A percentile compares a stretch with the other conserved stretches of the same genome.
These are phyloP conservation scores for Hermanozyma aechmeae DNA, from an alignment of 805 yeast species.

Conservation along the genomic window DNA sequence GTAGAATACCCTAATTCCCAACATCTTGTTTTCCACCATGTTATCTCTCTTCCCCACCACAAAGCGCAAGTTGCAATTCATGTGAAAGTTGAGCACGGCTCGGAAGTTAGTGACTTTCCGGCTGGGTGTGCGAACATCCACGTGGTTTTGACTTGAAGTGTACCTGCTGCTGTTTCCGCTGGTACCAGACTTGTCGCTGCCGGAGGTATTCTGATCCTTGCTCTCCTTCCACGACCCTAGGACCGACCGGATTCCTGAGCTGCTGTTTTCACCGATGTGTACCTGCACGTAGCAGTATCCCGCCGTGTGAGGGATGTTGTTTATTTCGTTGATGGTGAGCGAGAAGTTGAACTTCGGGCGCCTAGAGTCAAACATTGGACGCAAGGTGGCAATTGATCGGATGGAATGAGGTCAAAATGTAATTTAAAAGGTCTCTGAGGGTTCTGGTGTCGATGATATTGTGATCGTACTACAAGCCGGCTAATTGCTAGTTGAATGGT, in stretches of 20 bases:
- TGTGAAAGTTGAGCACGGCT: conserved; percentile 26
- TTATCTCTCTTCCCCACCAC: conserved; percentile 29
- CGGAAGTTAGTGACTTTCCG: conserved; percentile 29
- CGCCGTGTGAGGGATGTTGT: conserved; percentile 75
- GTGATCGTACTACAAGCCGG: no score
- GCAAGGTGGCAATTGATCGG: no score
- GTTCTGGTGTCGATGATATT: no score
- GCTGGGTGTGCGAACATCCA: conserved; percentile 18
- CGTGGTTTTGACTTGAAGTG: conserved; percentile 1
- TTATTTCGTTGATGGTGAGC: conserved; percentile 55
- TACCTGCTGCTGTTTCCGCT: conserved; percentile 1
- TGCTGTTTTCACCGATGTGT: conserved; percentile 43
- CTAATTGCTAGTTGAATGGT: no score
- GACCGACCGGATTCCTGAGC: conserved; percentile 5
- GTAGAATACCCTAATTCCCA: conserved; percentile 29
- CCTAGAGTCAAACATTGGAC: conserved; percentile 17
- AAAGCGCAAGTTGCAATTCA: conserved; percentile 30
- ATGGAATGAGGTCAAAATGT: no score
- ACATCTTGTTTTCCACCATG: conserved; percentile 33
- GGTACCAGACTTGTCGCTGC: not conserved
- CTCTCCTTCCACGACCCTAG: no score
- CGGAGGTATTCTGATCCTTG: no score
- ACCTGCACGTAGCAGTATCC: conserved; percentile 64
- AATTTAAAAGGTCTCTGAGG: no score
- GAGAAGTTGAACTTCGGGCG: conserved; percentile 57